Evolutionary conservation across 257 asterid genomes (phyloP), one percentile per base, ranked within the genome.

Genomic region (Mitragyna speciosa): DNA sequence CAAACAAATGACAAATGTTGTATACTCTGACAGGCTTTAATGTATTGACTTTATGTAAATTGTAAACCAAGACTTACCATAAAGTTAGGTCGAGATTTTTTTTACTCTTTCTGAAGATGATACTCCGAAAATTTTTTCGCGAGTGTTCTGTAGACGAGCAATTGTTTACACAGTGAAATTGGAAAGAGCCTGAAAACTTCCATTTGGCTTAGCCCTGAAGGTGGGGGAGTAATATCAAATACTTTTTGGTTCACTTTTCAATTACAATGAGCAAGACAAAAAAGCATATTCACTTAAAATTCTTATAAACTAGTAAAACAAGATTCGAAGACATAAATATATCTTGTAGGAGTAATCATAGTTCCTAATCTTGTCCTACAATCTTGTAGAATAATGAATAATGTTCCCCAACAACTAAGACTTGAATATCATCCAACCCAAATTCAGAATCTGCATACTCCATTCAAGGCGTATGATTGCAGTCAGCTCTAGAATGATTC

Each of bases 381-480:
- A n/a, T n/a, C n/a, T 31, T 4, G 28, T 49, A 7, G 12, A 43
- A 14, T 9, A 48, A 9, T 48, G 52, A 9, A 48, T 9, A 16
- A 30, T 3, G 20, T 31, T 52, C 66, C 43, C 45, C 24, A n/a
- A 64, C 63, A 28, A 52, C 31, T 20, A 49, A 41, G 28, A 58
- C 63, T 3, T 79, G 63, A 68, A 64, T 63, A 59, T 47, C 49
- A 51, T 56, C 36, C 15, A 31, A 61, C 73, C 64, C 48, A 64
- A 73, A 73, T 19, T 43, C 14, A 49, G 78, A 79, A 79, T 79
- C 82, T 64, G 77, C 51, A 74, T 31, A 58, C 71, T 39, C 73
- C 43, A 45, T 63, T 63, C 75, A 33, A 47, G 17, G 43, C 9
- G 58, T 12, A 73, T 80, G 51, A 80, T 74, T 73, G 76, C 65